These are phyloP conservation scores for Hypoxylon trugodes DNA, from an alignment of 495 filamentous ascomycete genomes.

Conservation along the genomic window DNA sequence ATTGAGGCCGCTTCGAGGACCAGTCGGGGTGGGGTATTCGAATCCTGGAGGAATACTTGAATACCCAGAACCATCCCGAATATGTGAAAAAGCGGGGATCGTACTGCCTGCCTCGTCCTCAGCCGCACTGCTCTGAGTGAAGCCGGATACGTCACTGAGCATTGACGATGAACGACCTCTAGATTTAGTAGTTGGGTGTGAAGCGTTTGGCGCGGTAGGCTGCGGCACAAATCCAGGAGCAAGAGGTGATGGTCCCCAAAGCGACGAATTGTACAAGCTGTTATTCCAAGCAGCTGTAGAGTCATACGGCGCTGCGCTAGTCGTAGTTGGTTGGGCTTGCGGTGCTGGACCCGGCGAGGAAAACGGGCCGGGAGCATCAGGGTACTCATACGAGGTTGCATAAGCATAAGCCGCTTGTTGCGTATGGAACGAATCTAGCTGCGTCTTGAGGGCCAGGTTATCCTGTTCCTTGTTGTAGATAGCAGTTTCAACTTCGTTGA, in stretches of 20 bases:
- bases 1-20: slow-evolving; percentile 20
- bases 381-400: slow-evolving; percentile 38
- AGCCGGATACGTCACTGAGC: slow-evolving; percentile 71
- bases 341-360: slow-evolving; percentile 24
- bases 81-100: slow-evolving; percentile 11
- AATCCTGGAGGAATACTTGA: slow-evolving; percentile 31
- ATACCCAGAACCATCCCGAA: slow-evolving; percentile 18
- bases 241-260: slow-evolving; percentile 42
- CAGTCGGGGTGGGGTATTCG: slow-evolving; percentile 32
- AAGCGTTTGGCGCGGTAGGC: slow-evolving; percentile 28
- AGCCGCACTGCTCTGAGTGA: slow-evolving; percentile 64
- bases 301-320: slow-evolving; percentile 33
- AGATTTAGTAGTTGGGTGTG: slow-evolving; percentile 44
- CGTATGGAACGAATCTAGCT: slow-evolving; percentile 51
- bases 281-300: slow-evolving; percentile 42
- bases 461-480: slow-evolving; percentile 55
- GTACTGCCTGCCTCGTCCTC: slow-evolving; percentile 36
- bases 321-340: slow-evolving; percentile 23
- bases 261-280: slow-evolving; percentile 40
- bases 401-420: slow-evolving; percentile 44
- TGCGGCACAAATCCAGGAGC: slow-evolving; percentile 42
- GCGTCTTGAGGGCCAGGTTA: slow-evolving; percentile 48
- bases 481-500: slow-evolving; percentile 45
- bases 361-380: slow-evolving; percentile 27
- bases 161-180: slow-evolving; percentile 71